phyloP scores from a whole-genome alignment of 768 basidiomycete genomes.

The Atractiella rhizophila region DNA sequence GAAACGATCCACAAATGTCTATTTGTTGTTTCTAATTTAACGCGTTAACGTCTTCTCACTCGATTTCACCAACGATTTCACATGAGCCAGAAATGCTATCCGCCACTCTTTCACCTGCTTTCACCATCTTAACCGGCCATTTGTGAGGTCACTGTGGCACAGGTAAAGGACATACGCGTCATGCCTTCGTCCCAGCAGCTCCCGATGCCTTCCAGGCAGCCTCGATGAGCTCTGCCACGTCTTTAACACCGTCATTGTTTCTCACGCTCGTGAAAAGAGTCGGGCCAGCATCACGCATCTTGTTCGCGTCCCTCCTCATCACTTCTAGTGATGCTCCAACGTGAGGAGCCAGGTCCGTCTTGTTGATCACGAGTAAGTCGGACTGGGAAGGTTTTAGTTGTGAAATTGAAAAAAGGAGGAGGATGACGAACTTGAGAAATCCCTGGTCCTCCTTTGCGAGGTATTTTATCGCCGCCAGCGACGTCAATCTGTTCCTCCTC shows the following conservation, averaged over 20 bases:
- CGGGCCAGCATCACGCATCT: constrained; percentile 84
- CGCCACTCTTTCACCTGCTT: too few relatives aligned
- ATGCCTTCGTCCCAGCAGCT: constrained; percentile 13
- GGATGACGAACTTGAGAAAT: constrained; percentile 33
- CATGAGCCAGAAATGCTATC: too few relatives aligned
- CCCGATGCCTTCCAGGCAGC: constrained; percentile 53
- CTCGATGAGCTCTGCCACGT: constrained; percentile 52
- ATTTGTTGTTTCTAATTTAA: too few relatives aligned
- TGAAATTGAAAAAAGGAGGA: not conserved
- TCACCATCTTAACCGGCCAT: too few relatives aligned
- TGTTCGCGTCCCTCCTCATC: constrained; percentile 74
- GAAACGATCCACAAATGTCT: too few relatives aligned
- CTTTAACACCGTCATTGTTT: constrained; percentile 48
- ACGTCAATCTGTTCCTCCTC: constrained; percentile 22
- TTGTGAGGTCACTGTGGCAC: too few relatives aligned
- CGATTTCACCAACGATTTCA: too few relatives aligned
- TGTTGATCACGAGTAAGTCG: constrained; percentile 82
- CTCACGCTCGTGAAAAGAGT: constrained; percentile 74
- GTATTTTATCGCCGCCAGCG: constrained; percentile 84
- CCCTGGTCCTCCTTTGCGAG: constrained; percentile 89
- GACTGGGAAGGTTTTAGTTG: constrained; percentile 30
- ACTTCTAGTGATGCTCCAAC: constrained; percentile 81
- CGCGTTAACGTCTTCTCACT: too few relatives aligned
- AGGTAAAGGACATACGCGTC: not conserved
- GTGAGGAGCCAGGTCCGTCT: constrained; percentile 82